Percentiles rank a stretch among this genome's conserved stretches.
Conservation (phyloP, 2,329 filamentous ascomycete genomes). For the Penicillium concentricum region DNA sequence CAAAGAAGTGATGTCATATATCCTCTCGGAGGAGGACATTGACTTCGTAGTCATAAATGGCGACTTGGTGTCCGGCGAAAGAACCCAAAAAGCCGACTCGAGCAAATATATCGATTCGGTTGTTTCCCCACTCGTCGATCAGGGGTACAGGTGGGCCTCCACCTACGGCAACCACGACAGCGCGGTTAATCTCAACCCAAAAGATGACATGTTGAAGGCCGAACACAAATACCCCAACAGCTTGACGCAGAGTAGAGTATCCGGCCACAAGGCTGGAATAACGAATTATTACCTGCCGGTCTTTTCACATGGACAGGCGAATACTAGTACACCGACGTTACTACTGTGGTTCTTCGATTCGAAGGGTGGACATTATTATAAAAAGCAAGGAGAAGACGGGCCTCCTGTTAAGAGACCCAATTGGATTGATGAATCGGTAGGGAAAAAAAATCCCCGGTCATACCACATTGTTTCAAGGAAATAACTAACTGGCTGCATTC, state of each 20-base stretch:
- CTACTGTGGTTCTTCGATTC: conserved; percentile 74
- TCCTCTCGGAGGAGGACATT: conserved; percentile 58
- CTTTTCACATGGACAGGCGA: conserved; percentile 44
- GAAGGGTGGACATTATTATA: conserved; percentile 56
- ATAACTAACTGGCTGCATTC: not conserved
- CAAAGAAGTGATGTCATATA: conserved; percentile 54
- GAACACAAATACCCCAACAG: conserved; percentile 41
- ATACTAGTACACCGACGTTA: conserved; percentile 35
- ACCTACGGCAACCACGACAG: conserved; percentile 72
- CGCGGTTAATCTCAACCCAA: conserved; percentile 56
- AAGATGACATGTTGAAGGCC: conserved; percentile 39
- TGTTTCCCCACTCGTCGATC: conserved; percentile 57
- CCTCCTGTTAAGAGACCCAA: conserved; percentile 36
- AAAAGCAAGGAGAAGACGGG: conserved; percentile 22
- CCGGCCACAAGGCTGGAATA: conserved; percentile 40
- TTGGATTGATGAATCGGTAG: conserved; percentile 47
- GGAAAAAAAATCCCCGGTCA: not conserved
- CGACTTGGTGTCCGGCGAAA: conserved; percentile 69
- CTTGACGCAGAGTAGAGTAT: conserved; percentile 47
- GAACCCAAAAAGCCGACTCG: conserved; percentile 54
- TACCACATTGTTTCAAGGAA: too few species aligned
- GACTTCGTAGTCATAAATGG: conserved; percentile 68
- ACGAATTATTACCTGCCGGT: conserved; percentile 58
- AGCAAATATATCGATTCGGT: conserved; percentile 60
- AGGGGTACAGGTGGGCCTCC: conserved; percentile 61